Conservation (phyloP, 257 asterid species). For the Marsdenia floribunda region DNA sequence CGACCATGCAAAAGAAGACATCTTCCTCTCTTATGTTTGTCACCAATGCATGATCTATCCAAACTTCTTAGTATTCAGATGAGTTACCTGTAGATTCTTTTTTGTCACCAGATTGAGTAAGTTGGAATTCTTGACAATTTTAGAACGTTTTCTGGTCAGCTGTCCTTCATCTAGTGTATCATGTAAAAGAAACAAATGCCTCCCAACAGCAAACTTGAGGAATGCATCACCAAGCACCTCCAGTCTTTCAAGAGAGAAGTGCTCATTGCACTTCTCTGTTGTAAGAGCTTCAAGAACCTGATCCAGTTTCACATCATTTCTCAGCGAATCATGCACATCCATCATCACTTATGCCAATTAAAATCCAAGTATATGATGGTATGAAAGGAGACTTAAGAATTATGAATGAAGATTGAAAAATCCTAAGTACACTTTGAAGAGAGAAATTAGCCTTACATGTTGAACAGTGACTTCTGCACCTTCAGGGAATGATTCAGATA, state of each 20-base stretch:
- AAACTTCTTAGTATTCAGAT: constrained; percentile 15
- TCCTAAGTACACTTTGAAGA: background rate
- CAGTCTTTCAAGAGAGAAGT: constrained; percentile 92
- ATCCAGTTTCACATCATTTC: constrained; percentile 23
- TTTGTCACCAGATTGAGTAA: constrained; percentile 54
- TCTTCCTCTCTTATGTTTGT: background rate
- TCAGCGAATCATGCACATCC: constrained; percentile 19
- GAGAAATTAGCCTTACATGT: constrained; percentile 48
- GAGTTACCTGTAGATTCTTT: constrained; percentile 73
- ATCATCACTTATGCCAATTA: background rate
- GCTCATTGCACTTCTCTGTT: constrained; percentile 79
- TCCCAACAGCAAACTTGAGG: constrained; percentile 92
- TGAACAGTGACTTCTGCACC: constrained; percentile 61
- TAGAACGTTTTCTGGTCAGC: constrained; percentile 84
- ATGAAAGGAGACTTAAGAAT: constrained; percentile 6
- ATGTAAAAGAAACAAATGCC: constrained; percentile 74
- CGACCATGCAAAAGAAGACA: background rate
- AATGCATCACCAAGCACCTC: constrained; percentile 98
- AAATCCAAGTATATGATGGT: constrained; percentile 3
- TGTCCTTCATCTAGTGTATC: constrained; percentile 87
- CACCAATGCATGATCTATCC: background rate
- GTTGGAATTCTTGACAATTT: constrained; percentile 69
- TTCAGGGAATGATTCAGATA: constrained; percentile 77
- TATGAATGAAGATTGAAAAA: constrained; percentile 1
- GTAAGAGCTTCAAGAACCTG: constrained; percentile 99